Evolutionary conservation across 305 asterid species (phyloP).

Genomic region (Fraxinus xanthoxyloides): DNA sequence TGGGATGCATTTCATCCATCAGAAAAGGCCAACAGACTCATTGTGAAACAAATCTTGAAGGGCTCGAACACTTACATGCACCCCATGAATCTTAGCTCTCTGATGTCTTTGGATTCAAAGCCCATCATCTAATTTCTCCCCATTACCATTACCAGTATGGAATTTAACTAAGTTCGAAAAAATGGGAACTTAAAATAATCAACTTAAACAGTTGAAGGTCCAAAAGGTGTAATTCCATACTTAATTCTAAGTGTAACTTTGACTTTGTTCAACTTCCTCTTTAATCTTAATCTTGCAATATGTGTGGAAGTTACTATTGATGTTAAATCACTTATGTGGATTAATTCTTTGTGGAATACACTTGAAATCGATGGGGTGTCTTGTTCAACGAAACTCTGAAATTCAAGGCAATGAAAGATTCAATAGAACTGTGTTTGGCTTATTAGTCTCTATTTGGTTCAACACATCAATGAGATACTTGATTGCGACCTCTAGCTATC

Average conservation of each 20-base stretch:
- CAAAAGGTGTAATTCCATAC: background rate
- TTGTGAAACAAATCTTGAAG: constrained; percentile 54
- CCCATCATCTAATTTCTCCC: constrained; percentile 5
- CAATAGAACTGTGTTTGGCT: background rate
- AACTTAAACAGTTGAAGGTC: background rate
- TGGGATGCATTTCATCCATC: constrained; percentile 86
- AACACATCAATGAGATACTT: background rate
- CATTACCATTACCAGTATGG: background rate
- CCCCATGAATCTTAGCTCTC: constrained; percentile 67
- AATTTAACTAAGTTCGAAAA: background rate
- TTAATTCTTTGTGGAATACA: background rate
- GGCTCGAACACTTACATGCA: constrained; percentile 61
- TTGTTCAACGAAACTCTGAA: background rate
- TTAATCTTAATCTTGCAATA: background rate
- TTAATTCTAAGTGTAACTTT: background rate
- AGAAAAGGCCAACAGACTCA: constrained; percentile 61
- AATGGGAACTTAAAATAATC: background rate
- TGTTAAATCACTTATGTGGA: background rate
- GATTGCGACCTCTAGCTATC: background rate
- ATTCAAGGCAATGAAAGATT: background rate
- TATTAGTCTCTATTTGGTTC: background rate
- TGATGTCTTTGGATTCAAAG: constrained; percentile 47
- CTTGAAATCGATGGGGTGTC: background rate
- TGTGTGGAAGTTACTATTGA: background rate
- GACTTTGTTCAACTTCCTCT: background rate